phyloP scores from a whole-genome alignment of 164 flowering plant genomes.

The Amborella trichopoda region DNA sequence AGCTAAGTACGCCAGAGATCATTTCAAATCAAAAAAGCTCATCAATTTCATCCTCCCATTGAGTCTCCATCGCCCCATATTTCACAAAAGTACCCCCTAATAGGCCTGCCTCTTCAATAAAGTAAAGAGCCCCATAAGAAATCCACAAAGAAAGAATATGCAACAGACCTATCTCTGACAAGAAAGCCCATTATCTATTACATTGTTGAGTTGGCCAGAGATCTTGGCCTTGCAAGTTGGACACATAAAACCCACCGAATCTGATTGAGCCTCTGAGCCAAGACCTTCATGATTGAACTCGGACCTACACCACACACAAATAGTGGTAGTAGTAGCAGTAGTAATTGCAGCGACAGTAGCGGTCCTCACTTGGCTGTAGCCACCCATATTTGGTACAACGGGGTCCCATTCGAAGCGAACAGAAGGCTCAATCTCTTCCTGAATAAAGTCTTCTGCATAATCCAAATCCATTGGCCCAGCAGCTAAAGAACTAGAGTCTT shows the following conservation, averaged over 20 bases:
- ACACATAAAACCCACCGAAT: conserved; percentile 84
- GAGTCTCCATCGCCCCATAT: too few relatives aligned
- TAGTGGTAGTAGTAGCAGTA: too few relatives aligned
- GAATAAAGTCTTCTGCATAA: conserved; percentile 18
- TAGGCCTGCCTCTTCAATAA: too few relatives aligned
- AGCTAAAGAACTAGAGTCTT: conserved; percentile 20
- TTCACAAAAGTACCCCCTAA: too few relatives aligned
- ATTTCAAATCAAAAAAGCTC: too few relatives aligned
- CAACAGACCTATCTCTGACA: too few relatives aligned
- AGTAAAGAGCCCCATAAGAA: too few relatives aligned
- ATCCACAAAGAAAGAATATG: too few relatives aligned
- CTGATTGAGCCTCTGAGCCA: conserved; percentile 39
- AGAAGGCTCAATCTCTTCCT: conserved; percentile 21
- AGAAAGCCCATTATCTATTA: conserved; percentile 20
- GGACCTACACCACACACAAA: conserved; percentile 75
- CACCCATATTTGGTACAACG: conserved; percentile 19
- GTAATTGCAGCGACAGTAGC: too few relatives aligned
- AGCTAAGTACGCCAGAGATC: too few relatives aligned
- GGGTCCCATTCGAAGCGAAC: conserved; percentile 30
- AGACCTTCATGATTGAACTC: conserved; percentile 48
- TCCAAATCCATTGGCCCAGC: conserved; percentile 27
- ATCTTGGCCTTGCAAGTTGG: conserved; percentile 65
- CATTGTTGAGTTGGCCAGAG: conserved; percentile 48
- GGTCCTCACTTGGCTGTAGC: conserved; percentile 20
- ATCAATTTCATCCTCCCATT: too few relatives aligned